Evolutionary conservation across 2,329 filamentous ascomycete genomes (phyloP), one percentile per base, ranked within the genome.

Genomic region (Sodiomyces alkalinus): DNA sequence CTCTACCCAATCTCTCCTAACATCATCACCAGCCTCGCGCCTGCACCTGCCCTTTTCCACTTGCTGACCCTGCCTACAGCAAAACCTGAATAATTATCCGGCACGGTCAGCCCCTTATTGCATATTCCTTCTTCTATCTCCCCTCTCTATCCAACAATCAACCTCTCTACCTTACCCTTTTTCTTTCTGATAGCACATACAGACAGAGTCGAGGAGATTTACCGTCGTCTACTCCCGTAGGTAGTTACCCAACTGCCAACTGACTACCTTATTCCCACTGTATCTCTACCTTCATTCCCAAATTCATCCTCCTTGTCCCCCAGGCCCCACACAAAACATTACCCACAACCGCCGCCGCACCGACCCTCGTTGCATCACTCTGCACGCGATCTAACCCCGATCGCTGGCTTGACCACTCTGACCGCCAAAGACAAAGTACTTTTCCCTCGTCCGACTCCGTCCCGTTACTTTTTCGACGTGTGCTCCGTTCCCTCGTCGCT

Each of bases 401-500:
- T 40, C 37, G 33, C 35, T 27, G n/a, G n/a, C n/a, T n/a, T n/a
- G n/a, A n/a, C n/a, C 29, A 30, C 30, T 33, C 26, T 22, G 34
- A 30, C 28, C 20, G 17, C 17, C 27, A 13, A 29, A 22, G 14
- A 16, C 34, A 22, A 30, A 30, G 23, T 20, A 17, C 22, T 20
- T 32, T 10, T 32, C 26, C 33, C 28, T 30, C 28, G 17, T 22
- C 23, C 29, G 27, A 34, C 14, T 19, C 27, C 11, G 22, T 29
- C 30, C 26, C 34, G 20, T 31, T 31, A 31, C 33, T 31, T 31
- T 36, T 39, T 37, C 39, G 42, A 46, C 43, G 43, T 46, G 47
- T 10, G 14, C 14, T 17, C 46, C 45, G 38, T 42, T 39, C 33
- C 44, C 41, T 36, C 38, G 37, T 46, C 47, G 48, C 55, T 60